A percentile compares a stretch with the other conserved stretches of the same genome.
Conservation (phyloP, 805 yeast genomes). For the Saccharomycopsis synnaedendra region DNA sequence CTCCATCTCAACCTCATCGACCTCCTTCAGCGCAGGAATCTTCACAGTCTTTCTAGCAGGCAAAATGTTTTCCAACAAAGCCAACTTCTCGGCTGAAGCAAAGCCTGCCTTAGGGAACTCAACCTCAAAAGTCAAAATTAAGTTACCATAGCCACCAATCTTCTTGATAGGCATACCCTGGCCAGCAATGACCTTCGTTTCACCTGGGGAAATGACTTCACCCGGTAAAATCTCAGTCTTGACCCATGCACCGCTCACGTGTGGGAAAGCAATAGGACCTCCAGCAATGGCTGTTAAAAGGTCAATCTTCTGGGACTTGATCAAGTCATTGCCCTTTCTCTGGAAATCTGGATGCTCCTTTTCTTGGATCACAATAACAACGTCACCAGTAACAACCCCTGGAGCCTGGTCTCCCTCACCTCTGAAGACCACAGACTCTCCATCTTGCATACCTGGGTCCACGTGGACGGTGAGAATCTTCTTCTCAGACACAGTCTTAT, state of each 20-base stretch:
- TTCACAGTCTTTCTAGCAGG: conserved; percentile 55
- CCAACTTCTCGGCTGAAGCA: conserved; percentile 63
- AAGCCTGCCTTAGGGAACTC: conserved; percentile 78
- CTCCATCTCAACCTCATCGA: conserved; percentile 69
- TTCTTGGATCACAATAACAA: conserved; percentile 82
- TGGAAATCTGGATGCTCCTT: conserved; percentile 73
- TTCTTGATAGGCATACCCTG: conserved; percentile 97
- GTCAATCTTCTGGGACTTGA: conserved; percentile 79
- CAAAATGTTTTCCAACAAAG: conserved; percentile 60
- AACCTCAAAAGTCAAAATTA: conserved; percentile 74
- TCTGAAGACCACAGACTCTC: conserved; percentile 78
- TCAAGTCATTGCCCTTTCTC: conserved; percentile 84
- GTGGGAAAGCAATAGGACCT: conserved; percentile 81
- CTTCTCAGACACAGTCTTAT: conserved; percentile 77
- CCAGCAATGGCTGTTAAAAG: conserved; percentile 93
- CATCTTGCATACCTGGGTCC: conserved; percentile 95
- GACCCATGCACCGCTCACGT: conserved; percentile 84
- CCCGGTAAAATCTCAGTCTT: conserved; percentile 81
- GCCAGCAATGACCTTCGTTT: conserved; percentile 68
- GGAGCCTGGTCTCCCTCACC: conserved; percentile 99
- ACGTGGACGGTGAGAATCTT: conserved; percentile 89
- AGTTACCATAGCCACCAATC: conserved; percentile 80
- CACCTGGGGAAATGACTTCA: conserved; percentile 82
- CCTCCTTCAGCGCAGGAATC: conserved; percentile 62
- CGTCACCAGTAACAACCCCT: conserved; percentile 92